These are phyloP conservation scores for Bretziella fagacearum DNA, from an alignment of 2,329 filamentous ascomycete genomes.

Conservation along the genomic window DNA sequence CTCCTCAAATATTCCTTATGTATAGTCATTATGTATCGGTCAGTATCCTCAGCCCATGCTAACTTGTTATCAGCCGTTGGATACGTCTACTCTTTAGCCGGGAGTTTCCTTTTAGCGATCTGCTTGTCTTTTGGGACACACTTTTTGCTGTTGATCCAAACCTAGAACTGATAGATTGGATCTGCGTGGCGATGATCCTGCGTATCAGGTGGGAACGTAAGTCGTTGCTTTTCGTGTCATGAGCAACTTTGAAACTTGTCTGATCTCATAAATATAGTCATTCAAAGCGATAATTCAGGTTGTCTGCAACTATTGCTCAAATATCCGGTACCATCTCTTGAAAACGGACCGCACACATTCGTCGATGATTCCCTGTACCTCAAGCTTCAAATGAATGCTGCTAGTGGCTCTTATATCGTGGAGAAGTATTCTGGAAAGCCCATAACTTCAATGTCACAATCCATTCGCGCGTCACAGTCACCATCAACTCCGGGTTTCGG, in stretches of 20 bases:
- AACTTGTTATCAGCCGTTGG: constrained; percentile 50
- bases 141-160: constrained; percentile 74
- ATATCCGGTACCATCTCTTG: constrained; percentile 51
- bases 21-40: no score
- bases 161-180: constrained; percentile 65
- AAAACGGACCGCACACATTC: constrained; percentile 57
- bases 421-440: constrained; percentile 46
- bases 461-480: background rate
- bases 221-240: constrained; percentile 19
- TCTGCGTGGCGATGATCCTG: constrained; percentile 89
- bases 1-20: constrained; percentile 97
- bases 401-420: constrained; percentile 49
- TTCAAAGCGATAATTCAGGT: constrained; percentile 74
- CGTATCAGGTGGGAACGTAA: constrained; percentile 77
- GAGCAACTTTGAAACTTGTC: background rate
- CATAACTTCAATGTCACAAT: constrained; percentile 16
- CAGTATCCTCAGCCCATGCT: no score
- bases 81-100: constrained; percentile 81
- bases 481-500: constrained; percentile 25
- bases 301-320: constrained; percentile 69
- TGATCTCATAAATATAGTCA: constrained; percentile 35
- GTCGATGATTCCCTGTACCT: constrained; percentile 73
- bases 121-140: constrained; percentile 76
- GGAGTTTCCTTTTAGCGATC: constrained; percentile 77
- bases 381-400: constrained; percentile 41